Conservation (phyloP, 1,139 yeast genomes). For the Sugiyamaella japonica region DNA sequence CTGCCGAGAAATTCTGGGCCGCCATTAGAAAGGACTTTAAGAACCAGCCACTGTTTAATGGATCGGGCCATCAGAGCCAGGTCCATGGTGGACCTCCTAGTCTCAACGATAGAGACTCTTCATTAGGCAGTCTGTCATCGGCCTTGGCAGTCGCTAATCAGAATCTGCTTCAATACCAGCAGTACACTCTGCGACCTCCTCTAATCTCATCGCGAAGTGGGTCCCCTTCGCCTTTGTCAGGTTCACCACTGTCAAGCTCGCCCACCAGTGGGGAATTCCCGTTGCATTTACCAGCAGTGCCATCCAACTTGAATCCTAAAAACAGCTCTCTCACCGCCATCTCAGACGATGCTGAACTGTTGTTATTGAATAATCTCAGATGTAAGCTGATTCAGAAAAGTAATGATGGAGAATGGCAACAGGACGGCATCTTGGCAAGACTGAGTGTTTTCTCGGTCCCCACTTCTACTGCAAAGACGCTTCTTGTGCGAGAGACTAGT, state of each 20-base stretch:
- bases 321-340: neutral
- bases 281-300: neutral
- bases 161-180: slow-evolving; percentile 8
- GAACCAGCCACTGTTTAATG: slow-evolving; percentile 28
- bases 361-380: slow-evolving; percentile 32
- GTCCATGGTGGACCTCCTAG: slow-evolving; percentile 27
- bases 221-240: slow-evolving; percentile 4
- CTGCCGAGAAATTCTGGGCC: slow-evolving; percentile 32
- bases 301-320: neutral
- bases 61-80: slow-evolving; percentile 13
- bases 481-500: slow-evolving; percentile 22
- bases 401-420: slow-evolving; percentile 28
- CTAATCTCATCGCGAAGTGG: slow-evolving; percentile 17
- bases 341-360: slow-evolving; percentile 23
- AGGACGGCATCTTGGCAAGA: slow-evolving; percentile 26
- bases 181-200: slow-evolving; percentile 18
- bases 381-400: slow-evolving; percentile 29
- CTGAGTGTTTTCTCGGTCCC: slow-evolving; percentile 32
- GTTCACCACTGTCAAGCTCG: too few species aligned
- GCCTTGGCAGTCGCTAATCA: slow-evolving; percentile 19
- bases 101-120: slow-evolving; percentile 30
- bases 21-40: slow-evolving; percentile 32
- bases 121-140: slow-evolving; percentile 28
- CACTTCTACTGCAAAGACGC: slow-evolving; percentile 23
- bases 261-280: slow-evolving; percentile 9